Evolutionary conservation across 495 filamentous ascomycete species (phyloP).

Genomic region (Cryomyces minteri): DNA sequence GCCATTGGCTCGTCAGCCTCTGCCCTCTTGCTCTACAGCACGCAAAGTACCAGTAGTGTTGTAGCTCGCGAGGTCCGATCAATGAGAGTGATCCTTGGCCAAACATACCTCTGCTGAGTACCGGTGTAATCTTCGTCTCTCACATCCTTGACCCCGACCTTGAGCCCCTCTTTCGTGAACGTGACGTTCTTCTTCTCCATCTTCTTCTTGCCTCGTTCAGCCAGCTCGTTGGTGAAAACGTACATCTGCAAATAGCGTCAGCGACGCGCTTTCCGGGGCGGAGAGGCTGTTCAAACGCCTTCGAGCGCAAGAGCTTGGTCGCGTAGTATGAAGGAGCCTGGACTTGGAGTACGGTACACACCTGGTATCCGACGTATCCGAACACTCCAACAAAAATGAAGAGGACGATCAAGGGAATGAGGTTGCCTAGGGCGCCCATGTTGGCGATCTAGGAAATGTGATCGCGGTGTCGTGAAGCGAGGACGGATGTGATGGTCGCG

Average conservation of each 20-base stretch:
- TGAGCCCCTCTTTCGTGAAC: conserved; percentile 70
- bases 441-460: not conserved
- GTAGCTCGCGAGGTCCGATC: not conserved
- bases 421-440: conserved; percentile 24
- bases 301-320: not conserved
- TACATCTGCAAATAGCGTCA: conserved; percentile 27
- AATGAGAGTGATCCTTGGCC: not conserved
- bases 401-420: conserved; percentile 60
- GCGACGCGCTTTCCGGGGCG: not conserved
- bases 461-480: not conserved
- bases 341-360: conserved; percentile 1
- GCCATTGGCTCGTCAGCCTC: not conserved
- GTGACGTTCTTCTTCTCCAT: conserved; percentile 70
- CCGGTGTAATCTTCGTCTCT: conserved; percentile 65
- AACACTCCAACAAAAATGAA: conserved; percentile 40
- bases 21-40: not conserved
- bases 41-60: no score
- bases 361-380: conserved; percentile 51
- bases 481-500: no score
- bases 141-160: conserved; percentile 60
- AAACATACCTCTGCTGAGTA: conserved; percentile 42
- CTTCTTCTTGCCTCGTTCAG: conserved; percentile 44
- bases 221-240: conserved; percentile 47
- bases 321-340: not conserved
- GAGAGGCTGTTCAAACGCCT: no score